Evolutionary conservation across 176 grass and related monocot species (phyloP), one percentile per base, ranked within the genome.

Genomic region (Cenchrus americanus): DNA sequence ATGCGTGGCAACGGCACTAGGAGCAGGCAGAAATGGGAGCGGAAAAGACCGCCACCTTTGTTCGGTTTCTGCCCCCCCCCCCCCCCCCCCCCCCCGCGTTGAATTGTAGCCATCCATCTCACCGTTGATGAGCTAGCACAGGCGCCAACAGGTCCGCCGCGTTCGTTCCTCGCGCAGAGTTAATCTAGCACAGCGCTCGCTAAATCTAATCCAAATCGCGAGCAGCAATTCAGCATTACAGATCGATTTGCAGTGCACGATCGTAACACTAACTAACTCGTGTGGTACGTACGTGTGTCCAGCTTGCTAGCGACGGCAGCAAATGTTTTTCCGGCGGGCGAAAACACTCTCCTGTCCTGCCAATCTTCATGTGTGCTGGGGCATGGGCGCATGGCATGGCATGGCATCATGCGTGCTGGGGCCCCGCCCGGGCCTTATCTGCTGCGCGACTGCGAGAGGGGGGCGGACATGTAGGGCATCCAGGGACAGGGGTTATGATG

Each of bases 401-500:
- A 69, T 64, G 69, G 62, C 71, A 72, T 49, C 83, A 86, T 78
- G 78, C 66, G 73, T 32, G 71, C 37, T 55, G 78, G 85, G 66
- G 41, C 68, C 86, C 14, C 14, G 4, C n/a, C n/a, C 30, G 30
- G 14, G 7, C 59, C 34, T 81, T 50, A 78, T 85, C 70, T 85
- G 69, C 58, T 69, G 72, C 44, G 44, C 69, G 83, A 27, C 57
- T 23, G n/a, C 26, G 61, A 2, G 61, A 63, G 24, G 66, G 27
- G 34, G 34, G 34, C 80, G 83, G 81, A 62, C 75, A 79, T 83
- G 87, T 83, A 87, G 92, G 78, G 71, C 78, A 77, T 76, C 47
- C 46, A 85, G 81, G 66, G 57, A 61, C 87, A 94, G 67, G 66
- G 40, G 55, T 86, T 81, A 91, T 80, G 61, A 91, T 87, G 69